These are phyloP conservation scores for Aspergillus neoniger DNA, from an alignment of 2,329 filamentous ascomycete species.

Conservation along the genomic window DNA sequence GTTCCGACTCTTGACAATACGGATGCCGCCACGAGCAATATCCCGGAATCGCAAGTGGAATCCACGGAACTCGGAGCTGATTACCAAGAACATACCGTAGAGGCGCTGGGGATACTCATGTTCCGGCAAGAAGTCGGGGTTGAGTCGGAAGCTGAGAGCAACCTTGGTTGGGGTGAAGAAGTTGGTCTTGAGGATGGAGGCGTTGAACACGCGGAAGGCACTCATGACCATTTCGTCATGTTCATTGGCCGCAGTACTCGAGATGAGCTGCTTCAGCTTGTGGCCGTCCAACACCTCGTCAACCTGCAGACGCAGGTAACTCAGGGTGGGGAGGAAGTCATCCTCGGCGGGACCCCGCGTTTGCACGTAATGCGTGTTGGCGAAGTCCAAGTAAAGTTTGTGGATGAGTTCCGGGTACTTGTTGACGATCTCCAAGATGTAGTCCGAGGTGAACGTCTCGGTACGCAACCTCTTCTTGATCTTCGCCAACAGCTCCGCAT, in stretches of 20 bases:
- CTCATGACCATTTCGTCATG: slow-evolving; percentile 98
- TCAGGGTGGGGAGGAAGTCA: slow-evolving; percentile 70
- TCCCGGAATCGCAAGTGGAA: slow-evolving; percentile 98
- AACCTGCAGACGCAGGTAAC: slow-evolving; percentile 66
- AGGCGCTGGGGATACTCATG: slow-evolving; percentile 91
- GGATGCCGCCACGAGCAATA: slow-evolving; percentile 93
- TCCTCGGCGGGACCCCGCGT: slow-evolving; percentile 62
- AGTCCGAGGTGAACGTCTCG: slow-evolving; percentile 97
- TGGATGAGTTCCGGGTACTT: slow-evolving; percentile 86
- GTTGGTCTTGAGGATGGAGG: slow-evolving; percentile 92
- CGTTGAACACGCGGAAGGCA: slow-evolving; percentile 95
- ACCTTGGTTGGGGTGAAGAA: slow-evolving; percentile 98
- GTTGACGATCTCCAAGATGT: slow-evolving; percentile 95
- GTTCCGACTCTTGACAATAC: slow-evolving; percentile 97
- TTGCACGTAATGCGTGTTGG: slow-evolving; percentile 77
- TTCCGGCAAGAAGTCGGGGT: slow-evolving; percentile 76
- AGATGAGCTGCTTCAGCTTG: slow-evolving; percentile 73
- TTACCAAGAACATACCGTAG: slow-evolving; percentile 98
- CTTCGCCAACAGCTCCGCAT: slow-evolving; percentile 86
- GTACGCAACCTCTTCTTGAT: slow-evolving; percentile 93
- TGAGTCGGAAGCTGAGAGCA: slow-evolving; percentile 90
- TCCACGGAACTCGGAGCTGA: slow-evolving; percentile 92
- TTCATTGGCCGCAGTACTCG: slow-evolving; percentile 81
- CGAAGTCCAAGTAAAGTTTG: slow-evolving; percentile 87
- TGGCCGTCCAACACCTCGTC: slow-evolving; percentile 75